Conservation (phyloP, 225 moss, liverwort and hornwort species). For the Physcomitrium patens region DNA sequence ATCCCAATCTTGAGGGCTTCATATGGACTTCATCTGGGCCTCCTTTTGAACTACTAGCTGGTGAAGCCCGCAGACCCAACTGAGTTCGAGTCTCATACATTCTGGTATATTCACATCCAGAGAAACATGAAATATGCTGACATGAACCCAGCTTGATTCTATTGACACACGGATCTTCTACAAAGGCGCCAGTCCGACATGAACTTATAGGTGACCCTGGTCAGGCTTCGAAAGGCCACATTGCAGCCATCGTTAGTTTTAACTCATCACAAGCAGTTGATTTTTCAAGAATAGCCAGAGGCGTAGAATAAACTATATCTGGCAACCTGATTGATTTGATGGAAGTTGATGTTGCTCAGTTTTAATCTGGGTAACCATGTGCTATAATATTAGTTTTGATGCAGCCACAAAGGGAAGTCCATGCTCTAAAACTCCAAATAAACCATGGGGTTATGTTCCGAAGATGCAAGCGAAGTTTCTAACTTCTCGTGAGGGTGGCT, state of each 20-base stretch:
- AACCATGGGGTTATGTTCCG: no score
- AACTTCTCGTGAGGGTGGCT: no score
- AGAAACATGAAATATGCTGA: conserved; percentile 34
- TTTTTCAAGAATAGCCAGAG: conserved; percentile 30
- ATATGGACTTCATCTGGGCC: conserved; percentile 1
- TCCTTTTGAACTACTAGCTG: neutral
- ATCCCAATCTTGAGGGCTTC: conserved; percentile 24
- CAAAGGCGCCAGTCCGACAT: conserved; percentile 36
- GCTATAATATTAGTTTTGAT: no score
- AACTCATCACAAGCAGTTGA: conserved; percentile 7
- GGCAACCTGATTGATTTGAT: no score
- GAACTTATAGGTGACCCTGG: conserved; percentile 18
- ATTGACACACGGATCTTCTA: conserved; percentile 30
- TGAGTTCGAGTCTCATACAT: neutral
- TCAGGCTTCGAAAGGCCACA: conserved; percentile 46
- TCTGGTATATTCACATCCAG: conserved; percentile 23
- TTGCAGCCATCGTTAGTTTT: conserved; percentile 14
- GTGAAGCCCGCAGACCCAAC: conserved; percentile 22
- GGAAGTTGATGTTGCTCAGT: no score
- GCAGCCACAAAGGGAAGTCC: no score
- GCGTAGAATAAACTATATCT: neutral
- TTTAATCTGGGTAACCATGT: no score
- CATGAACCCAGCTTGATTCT: conserved; percentile 16
- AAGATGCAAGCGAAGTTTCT: no score
- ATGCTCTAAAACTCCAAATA: no score